These are phyloP conservation scores for Fusarium nanum DNA, from an alignment of 2,329 filamentous ascomycete species.

Conservation along the genomic window DNA sequence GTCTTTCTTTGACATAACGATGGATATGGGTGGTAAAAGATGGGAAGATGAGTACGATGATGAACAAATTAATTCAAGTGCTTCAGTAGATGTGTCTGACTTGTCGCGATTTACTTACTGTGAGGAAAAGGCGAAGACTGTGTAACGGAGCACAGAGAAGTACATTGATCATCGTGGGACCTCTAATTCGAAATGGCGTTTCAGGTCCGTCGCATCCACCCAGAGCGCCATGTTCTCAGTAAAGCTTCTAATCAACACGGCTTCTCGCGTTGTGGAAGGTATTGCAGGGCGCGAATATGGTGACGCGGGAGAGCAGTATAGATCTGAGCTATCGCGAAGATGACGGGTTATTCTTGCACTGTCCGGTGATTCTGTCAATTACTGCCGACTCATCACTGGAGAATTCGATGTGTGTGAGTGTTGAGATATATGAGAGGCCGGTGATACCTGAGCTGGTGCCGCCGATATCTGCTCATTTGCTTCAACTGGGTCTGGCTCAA, in stretches of 20 bases:
- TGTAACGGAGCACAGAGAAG: background rate
- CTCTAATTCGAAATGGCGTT: background rate
- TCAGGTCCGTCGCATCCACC: background rate
- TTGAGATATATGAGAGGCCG: background rate
- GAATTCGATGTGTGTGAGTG: background rate
- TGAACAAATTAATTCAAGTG: background rate
- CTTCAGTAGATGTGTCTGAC: background rate
- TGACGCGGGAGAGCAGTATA: background rate
- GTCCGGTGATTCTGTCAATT: background rate
- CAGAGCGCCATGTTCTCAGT: background rate
- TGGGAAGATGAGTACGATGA: too few relatives aligned
- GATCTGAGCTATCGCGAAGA: background rate
- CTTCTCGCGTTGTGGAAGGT: background rate
- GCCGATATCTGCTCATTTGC: background rate
- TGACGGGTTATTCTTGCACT: background rate
- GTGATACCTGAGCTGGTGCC: background rate
- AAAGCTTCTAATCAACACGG: background rate
- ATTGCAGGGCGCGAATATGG: background rate
- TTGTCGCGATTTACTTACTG: background rate
- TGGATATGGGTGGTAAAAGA: too few relatives aligned
- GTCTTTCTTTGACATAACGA: too few relatives aligned
- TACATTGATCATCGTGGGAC: background rate
- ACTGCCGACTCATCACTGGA: background rate
- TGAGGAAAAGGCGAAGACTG: slow-evolving; percentile 1
- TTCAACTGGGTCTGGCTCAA: background rate